These are phyloP conservation scores for Keithomyces neogunnii DNA, from an alignment of 2,329 filamentous ascomycete genomes.

Conservation along the genomic window DNA sequence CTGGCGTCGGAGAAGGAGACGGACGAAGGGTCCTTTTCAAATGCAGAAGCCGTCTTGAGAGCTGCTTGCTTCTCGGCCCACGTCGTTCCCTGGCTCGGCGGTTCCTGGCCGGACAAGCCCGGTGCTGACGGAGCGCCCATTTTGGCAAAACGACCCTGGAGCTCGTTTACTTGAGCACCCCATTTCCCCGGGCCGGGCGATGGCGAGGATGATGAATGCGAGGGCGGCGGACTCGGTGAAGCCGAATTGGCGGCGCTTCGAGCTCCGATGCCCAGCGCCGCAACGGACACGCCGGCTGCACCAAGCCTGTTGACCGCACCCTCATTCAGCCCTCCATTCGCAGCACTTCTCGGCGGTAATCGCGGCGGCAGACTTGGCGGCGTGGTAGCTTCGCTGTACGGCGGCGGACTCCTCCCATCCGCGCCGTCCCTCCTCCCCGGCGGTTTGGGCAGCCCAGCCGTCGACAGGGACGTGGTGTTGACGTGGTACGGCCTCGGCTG, in stretches of 20 bases:
- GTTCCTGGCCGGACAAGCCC: constrained; percentile 11
- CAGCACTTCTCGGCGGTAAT: constrained; percentile 10
- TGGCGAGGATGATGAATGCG: constrained; percentile 14
- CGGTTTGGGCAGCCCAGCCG: constrained; percentile 61
- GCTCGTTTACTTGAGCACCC: constrained; percentile 47
- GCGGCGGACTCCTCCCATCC: constrained; percentile 21
- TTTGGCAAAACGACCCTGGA: constrained; percentile 59
- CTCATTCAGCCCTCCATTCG: constrained; percentile 31
- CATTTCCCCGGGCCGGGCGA: constrained; percentile 7
- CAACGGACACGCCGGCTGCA: constrained; percentile 68
- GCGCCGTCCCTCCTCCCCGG: constrained; percentile 46
- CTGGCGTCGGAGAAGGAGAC: constrained; percentile 52
- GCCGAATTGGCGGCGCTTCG: constrained; percentile 19
- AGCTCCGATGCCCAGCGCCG: constrained; percentile 63
- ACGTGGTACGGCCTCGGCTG: constrained; percentile 44
- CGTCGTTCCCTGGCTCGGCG: constrained; percentile 43
- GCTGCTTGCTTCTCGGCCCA: constrained; percentile 59
- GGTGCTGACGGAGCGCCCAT: constrained; percentile 31
- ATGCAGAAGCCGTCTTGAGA: constrained; percentile 48
- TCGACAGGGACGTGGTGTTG: constrained; percentile 64
- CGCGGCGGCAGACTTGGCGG: constrained; percentile 49
- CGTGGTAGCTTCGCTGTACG: constrained; percentile 17
- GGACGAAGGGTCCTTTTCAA: constrained; percentile 52
- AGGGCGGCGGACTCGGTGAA: constrained; percentile 18
- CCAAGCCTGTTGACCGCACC: constrained; percentile 59